phyloP scores from a whole-genome alignment of 495 filamentous ascomycete species.

The Terfezia boudieri region DNA sequence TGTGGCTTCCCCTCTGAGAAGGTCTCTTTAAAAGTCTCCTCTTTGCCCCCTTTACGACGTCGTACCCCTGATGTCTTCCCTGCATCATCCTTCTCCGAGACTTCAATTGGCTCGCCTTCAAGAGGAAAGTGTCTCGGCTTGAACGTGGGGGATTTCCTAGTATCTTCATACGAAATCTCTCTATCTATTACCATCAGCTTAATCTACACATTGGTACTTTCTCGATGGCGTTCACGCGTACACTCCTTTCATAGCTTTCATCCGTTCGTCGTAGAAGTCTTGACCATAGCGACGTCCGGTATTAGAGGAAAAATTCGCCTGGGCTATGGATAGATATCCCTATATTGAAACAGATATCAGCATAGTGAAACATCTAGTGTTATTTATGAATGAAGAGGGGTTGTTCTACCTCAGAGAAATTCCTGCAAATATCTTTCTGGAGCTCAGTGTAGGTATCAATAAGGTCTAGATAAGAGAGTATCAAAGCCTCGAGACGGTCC shows the following conservation, averaged over 20 bases:
- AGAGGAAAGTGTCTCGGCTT: background rate
- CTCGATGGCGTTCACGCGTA: slow-evolving; percentile 4
- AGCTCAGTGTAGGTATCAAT: slow-evolving; percentile 10
- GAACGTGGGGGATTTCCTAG: background rate
- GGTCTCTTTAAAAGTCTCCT: no score
- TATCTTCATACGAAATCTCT: background rate
- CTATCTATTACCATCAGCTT: slow-evolving; percentile 1
- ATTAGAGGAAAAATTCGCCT: slow-evolving; percentile 24
- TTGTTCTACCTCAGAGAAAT: no score
- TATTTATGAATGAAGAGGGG: no score
- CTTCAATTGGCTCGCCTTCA: background rate
- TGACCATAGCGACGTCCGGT: slow-evolving; percentile 20
- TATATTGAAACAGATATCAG: no score
- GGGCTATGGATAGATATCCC: slow-evolving; percentile 22
- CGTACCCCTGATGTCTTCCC: no score
- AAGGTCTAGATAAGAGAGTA: slow-evolving; percentile 8
- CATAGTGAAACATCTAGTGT: no score
- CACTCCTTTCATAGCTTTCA: slow-evolving; percentile 21
- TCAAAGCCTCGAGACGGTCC: slow-evolving; percentile 3
- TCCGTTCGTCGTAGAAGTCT: slow-evolving; percentile 26
- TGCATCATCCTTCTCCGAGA: no score
- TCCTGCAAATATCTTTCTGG: no score
- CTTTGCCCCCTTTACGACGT: no score
- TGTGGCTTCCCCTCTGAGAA: background rate
- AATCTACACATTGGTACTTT: background rate